Conservation (phyloP, 2,329 filamentous ascomycete species). For the Fusarium citri region DNA sequence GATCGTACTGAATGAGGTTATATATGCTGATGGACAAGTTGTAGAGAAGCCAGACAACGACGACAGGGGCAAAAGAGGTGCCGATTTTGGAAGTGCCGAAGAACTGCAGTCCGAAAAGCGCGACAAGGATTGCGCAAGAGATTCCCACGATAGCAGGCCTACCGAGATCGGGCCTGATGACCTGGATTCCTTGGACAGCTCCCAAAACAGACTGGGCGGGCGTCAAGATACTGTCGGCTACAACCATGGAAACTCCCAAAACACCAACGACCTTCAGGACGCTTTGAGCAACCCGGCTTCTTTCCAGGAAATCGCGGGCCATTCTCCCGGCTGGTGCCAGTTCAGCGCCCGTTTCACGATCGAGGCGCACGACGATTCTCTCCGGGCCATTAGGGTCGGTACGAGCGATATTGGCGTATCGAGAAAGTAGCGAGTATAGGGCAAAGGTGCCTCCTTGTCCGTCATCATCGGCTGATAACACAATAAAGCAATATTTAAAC, state of each 20-base stretch:
- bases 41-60: constrained; percentile 74
- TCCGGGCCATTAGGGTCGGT: constrained; percentile 64
- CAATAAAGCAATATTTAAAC: constrained; percentile 74
- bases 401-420: constrained; percentile 69
- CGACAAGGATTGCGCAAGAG: constrained; percentile 71
- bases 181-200: constrained; percentile 72
- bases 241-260: constrained; percentile 74
- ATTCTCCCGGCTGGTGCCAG: constrained; percentile 62
- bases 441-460: constrained; percentile 78
- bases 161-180: constrained; percentile 67
- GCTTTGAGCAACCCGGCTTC: constrained; percentile 61
- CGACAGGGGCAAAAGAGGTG: constrained; percentile 71
- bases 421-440: constrained; percentile 72
- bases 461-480: constrained; percentile 75
- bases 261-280: constrained; percentile 72
- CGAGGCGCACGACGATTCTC: constrained; percentile 66
- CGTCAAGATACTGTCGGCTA: constrained; percentile 74
- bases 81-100: constrained; percentile 72
- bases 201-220: constrained; percentile 78
- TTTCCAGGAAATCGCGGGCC: constrained; percentile 69
- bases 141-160: constrained; percentile 70
- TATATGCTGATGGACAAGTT: constrained; percentile 74
- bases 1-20: constrained; percentile 64
- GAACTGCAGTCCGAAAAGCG: constrained; percentile 73
- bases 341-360: constrained; percentile 68